A percentile compares a stretch with the other conserved stretches of the same genome.
phyloP scores from a whole-genome alignment of 139 green algal genomes.

The Chlamydomonas sphaeroides region DNA sequence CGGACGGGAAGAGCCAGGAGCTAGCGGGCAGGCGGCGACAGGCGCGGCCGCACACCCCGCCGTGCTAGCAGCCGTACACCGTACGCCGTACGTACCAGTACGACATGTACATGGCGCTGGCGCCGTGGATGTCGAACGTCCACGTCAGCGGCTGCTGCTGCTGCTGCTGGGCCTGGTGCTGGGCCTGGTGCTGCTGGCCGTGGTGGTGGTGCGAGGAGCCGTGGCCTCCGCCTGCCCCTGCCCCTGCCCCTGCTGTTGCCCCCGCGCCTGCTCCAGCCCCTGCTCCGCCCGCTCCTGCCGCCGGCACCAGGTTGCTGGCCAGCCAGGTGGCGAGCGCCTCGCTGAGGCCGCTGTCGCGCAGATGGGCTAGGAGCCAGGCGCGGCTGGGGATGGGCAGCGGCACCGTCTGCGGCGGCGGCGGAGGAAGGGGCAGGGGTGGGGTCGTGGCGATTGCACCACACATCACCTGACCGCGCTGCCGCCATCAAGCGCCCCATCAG shows the following conservation, averaged over 20 bases:
- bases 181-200: neutral
- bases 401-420: neutral
- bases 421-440: too few relatives aligned
- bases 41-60: too few relatives aligned
- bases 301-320: constrained; percentile 71
- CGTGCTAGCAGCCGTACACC: too few relatives aligned
- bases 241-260: neutral
- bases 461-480: too few relatives aligned
- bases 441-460: too few relatives aligned
- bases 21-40: too few relatives aligned
- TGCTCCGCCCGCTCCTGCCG: neutral
- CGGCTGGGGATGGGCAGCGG: constrained; percentile 38
- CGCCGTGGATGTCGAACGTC: constrained; percentile 76
- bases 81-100: constrained; percentile 69
- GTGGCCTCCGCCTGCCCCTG: too few relatives aligned
- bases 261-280: neutral
- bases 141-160: constrained; percentile 57
- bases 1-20: too few relatives aligned
- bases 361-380: constrained; percentile 21
- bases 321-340: constrained; percentile 80
- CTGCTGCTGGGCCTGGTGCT: neutral
- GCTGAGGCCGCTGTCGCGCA: constrained; percentile 61
- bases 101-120: constrained; percentile 72
- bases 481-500: too few relatives aligned
- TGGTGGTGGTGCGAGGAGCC: too few relatives aligned